Conservation (phyloP, 2,329 filamentous ascomycete species). For the Nothomitra cinnamomea region DNA sequence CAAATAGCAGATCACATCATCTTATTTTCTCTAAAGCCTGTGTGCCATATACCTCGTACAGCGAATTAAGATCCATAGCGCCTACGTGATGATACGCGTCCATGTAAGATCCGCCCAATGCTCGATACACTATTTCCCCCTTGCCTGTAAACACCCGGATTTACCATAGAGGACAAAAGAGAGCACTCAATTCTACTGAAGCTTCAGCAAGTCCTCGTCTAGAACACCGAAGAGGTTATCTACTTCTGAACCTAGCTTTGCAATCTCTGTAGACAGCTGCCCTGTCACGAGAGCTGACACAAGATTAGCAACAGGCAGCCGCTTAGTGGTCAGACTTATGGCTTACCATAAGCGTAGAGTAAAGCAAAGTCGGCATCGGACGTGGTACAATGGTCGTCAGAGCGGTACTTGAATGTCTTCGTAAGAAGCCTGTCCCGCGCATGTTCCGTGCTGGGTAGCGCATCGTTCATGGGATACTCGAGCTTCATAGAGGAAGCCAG, state of each 20-base stretch:
- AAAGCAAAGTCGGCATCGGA: conserved; percentile 76
- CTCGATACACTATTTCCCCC: not conserved
- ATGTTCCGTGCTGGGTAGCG: conserved; percentile 65
- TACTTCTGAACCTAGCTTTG: conserved; percentile 34
- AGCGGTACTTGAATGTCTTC: conserved; percentile 71
- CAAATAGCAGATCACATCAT: no score
- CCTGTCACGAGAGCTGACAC: conserved; percentile 41
- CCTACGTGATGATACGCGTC: no score
- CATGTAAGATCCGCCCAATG: no score
- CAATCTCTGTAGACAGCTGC: conserved; percentile 38
- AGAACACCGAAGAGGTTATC: conserved; percentile 43
- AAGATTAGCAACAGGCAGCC: conserved; percentile 5
- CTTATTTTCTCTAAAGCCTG: no score
- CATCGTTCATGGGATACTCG: conserved; percentile 83
- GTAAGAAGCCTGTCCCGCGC: conserved; percentile 69
- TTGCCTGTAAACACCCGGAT: not conserved
- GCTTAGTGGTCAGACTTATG: not conserved
- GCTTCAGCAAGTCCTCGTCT: conserved; percentile 41
- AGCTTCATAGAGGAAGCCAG: conserved; percentile 87
- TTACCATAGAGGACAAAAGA: not conserved
- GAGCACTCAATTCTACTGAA: conserved; percentile 23
- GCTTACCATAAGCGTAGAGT: conserved; percentile 71
- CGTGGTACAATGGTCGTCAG: conserved; percentile 22
- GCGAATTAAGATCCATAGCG: no score
- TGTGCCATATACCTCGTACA: no score